phyloP scores from a whole-genome alignment of 176 grass and related monocot species.

The Phyllostachys edulis region DNA sequence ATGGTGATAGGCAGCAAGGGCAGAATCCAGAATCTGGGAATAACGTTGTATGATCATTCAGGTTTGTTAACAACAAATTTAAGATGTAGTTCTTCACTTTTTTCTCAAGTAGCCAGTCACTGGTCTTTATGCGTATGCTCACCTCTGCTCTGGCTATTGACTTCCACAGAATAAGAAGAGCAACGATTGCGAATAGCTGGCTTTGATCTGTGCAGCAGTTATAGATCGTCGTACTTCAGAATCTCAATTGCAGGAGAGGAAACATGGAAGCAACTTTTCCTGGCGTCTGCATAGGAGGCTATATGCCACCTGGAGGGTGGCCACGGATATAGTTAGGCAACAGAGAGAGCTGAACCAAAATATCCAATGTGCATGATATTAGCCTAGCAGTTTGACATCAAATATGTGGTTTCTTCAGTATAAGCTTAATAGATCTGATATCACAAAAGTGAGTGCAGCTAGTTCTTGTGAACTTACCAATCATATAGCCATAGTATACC shows the following conservation, averaged over 20 bases:
- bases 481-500: not conserved
- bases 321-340: not conserved
- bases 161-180: slow-evolving; percentile 9
- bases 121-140: not conserved
- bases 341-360: not conserved
- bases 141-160: not conserved
- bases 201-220: slow-evolving; percentile 15
- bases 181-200: slow-evolving; percentile 12
- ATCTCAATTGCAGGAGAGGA: not conserved
- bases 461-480: not conserved
- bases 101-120: not conserved
- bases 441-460: not conserved
- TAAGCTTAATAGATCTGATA: slow-evolving; percentile 1
- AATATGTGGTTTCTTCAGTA: not conserved
- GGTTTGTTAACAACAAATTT: slow-evolving; percentile 11
- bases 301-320: not conserved
- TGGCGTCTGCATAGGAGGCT: not conserved
- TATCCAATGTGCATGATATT: slow-evolving; percentile 2
- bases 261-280: not conserved
- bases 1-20: slow-evolving; percentile 36
- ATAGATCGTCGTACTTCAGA: not conserved
- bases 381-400: slow-evolving; percentile 22
- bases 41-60: slow-evolving; percentile 37
- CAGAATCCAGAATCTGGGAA: slow-evolving; percentile 40
- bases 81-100: not conserved